Evolutionary conservation across 345 rosid genomes (phyloP).

Genomic region (Syzygium grande): DNA sequence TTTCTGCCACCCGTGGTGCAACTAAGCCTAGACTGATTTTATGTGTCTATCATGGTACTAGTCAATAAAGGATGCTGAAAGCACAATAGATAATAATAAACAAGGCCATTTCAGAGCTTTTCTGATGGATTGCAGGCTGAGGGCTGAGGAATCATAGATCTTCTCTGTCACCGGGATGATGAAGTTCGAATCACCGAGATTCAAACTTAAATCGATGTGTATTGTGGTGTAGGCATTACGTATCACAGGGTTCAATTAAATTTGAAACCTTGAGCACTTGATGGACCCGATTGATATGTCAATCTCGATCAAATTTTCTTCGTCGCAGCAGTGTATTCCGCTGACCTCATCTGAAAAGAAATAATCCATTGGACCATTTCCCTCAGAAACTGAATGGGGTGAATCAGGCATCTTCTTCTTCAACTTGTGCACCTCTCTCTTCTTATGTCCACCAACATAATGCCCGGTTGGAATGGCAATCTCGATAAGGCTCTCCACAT

Average conservation of each 20-base stretch:
- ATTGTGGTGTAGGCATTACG: neutral
- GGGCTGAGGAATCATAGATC: neutral
- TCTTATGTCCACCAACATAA: slow-evolving; percentile 10
- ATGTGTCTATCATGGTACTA: neutral
- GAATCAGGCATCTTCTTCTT: slow-evolving; percentile 3
- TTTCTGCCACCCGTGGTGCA: neutral
- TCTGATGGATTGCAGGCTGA: neutral
- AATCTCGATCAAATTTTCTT: slow-evolving; percentile 41
- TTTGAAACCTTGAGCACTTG: slow-evolving; percentile 35
- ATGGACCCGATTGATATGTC: slow-evolving; percentile 37
- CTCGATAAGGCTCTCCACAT: slow-evolving; percentile 40
- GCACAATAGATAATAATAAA: neutral
- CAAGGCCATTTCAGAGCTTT: neutral
- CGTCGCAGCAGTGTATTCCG: slow-evolving; percentile 20
- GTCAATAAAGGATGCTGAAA: neutral
- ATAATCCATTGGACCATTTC: slow-evolving; percentile 10
- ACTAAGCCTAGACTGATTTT: neutral
- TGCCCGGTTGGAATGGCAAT: slow-evolving; percentile 35
- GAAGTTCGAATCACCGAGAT: neutral
- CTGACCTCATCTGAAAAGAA: slow-evolving; percentile 18
- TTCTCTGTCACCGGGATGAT: neutral
- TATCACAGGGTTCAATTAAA: slow-evolving; percentile 11
- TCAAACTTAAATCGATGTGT: neutral
- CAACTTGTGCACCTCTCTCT: slow-evolving; percentile 12
- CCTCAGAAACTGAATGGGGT: slow-evolving; percentile 6